Base-by-base conservation (phyloP, 73 alveolate genomes). In the Paramecium caudatum region DNA sequence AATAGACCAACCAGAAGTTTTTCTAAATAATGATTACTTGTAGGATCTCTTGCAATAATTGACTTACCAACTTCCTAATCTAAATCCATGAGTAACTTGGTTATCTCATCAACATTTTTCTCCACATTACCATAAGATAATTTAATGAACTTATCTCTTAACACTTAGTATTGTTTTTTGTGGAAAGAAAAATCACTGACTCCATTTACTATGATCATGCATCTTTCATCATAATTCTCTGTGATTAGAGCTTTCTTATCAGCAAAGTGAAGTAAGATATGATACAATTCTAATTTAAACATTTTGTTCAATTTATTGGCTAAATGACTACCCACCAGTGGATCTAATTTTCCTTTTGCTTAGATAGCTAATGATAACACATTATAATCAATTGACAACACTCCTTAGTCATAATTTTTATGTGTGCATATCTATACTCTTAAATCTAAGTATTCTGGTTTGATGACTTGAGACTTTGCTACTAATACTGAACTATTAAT, bases 11-110 rank as follows among this genome's bases (percentile, higher is more conserved):
- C 68, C 80, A 86, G 43, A 41, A 86, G 65, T 32, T 86, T 86
- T 69, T 86, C 93, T 17, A 86, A 86, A 50, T 86, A 86, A 63
- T 86, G 82, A 86, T 86, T 86, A 34, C 61, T 27, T 19, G 37
- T 86, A 17, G 81, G 30, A 39, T 86, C 93, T 86, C 93, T 86
- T n/a, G 93, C 93, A 19, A 86, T 86, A 63, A 86, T 61, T 78
- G 84, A 62, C 43, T 86, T 78, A 17, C 90, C 82, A 16, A 86
- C 55, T 13, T 70, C 84, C 41, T 48, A 21, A n/a, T 86, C 93
- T 16, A 86, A 55, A 45, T 86, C 93, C 48, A 39, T 49, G 39
- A 86, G 25, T 41, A 78, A 62, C 34, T 70, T 65, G 10, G 82
- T 46, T 7, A 86, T 78, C 16, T 86, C 93, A 19, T 49, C 84